Evolutionary conservation across 768 basidiomycete species (phyloP).

Genomic region (Leccinellum luteum): DNA sequence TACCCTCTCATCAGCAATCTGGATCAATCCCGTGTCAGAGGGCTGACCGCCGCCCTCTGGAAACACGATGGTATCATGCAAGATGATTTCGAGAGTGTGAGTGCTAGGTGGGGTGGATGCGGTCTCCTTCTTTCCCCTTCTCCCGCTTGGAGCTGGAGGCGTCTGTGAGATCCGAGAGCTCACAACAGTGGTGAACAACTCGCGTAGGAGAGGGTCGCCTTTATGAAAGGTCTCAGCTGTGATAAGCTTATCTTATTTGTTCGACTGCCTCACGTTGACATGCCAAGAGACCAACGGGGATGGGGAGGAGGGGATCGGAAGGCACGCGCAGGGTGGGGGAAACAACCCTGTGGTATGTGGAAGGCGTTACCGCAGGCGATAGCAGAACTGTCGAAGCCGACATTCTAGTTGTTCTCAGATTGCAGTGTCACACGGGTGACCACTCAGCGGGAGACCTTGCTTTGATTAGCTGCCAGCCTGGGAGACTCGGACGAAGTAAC

Average conservation of each 20-base stretch:
- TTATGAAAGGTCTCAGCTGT: constrained; percentile 9
- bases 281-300: constrained; percentile 75
- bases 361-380: constrained; percentile 43
- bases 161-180: constrained; percentile 47
- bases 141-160: constrained; percentile 37
- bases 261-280: constrained; percentile 60
- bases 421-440: background rate
- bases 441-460: no score
- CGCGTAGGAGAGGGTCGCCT: constrained; percentile 70
- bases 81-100: constrained; percentile 60
- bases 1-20: constrained; percentile 39
- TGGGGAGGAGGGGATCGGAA: constrained; percentile 44
- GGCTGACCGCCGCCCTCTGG: constrained; percentile 85
- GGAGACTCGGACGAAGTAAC: no score
- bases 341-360: constrained; percentile 64
- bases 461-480: no score
- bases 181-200: constrained; percentile 57
- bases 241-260: constrained; percentile 5
- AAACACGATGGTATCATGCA: constrained; percentile 78
- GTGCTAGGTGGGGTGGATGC: constrained; percentile 41
- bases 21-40: constrained; percentile 64
- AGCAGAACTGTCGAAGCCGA: constrained; percentile 42
- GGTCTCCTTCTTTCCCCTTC: constrained; percentile 55
- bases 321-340: constrained; percentile 57
- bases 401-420: constrained; percentile 11